Base-by-base conservation (phyloP, 352 stramenopile genomes). In the Thalassiosira hispida region DNA sequence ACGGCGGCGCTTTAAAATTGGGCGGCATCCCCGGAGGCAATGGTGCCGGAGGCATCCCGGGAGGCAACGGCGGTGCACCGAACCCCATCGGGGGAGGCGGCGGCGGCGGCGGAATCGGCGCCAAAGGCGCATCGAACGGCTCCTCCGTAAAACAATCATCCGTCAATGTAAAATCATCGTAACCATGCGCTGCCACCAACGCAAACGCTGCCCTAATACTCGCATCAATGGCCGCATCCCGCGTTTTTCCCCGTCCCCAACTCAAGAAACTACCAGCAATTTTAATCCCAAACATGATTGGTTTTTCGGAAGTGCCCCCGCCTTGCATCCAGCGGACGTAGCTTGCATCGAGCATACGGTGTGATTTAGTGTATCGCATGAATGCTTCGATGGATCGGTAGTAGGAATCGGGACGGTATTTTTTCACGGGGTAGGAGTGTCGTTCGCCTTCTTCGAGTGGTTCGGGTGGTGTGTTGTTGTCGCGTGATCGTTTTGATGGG, bases 331-430 rank as follows among this genome's bases (percentile, higher is more conserved):
- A 89, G 35, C 77, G 63, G 2, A 90, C 74, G 77, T 91, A 93
- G 5, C 78, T 40, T 11, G 88, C 85, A 60, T 93, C 86, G 7
- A 90, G 56, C 88, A 93, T 93, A 14, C 88, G 76, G 81, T 93
- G 88, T 35, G 81, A 79, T 38, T 93, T 93, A 1, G 88, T 91
- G 61, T 93, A 93, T 27, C 85, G 83, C 23, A 88, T 60, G 73
- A 93, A 93, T n/a, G 88, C 81, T 22, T 93, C 88, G 69, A 93
- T 93, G 22, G 85, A 81, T 31, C 73, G 47, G 71, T 90, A 92
- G 46, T 85, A 80, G 5, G 82, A 85, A 14, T 90, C 82, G 1
- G 88, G 77, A 16, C 88, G 81, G 71, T 93, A 93, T 66, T 91
- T 93, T 46, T 93, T 93, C 7, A 92, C 88, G 2, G 83, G 77